Conservation (phyloP, 495 filamentous ascomycete genomes). For the Penicillium verhagenii region DNA sequence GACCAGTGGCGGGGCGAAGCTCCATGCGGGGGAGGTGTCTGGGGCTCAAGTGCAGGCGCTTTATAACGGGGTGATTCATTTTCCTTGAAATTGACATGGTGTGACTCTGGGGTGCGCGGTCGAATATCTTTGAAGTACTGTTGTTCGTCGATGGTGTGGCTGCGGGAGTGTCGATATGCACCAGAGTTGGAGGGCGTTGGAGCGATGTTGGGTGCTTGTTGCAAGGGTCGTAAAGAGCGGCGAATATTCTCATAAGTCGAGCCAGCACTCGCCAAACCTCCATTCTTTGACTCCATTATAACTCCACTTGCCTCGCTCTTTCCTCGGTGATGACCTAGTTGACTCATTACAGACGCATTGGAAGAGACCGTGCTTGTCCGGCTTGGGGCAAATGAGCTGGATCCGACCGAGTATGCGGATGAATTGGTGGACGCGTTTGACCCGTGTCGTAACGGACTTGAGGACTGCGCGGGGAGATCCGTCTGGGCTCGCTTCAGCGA, state of each 20-base stretch:
- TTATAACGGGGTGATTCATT: constrained; percentile 30
- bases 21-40: constrained; percentile 34
- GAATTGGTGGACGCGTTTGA: constrained; percentile 79
- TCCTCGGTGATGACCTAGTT: constrained; percentile 67
- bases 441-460: constrained; percentile 65
- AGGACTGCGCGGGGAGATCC: constrained; percentile 56
- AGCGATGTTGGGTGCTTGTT: constrained; percentile 61
- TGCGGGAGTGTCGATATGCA: constrained; percentile 39
- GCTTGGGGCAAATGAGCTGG: constrained; percentile 63
- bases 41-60: constrained; percentile 21
- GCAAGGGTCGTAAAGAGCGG: constrained; percentile 74
- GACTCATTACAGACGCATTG: constrained; percentile 58
- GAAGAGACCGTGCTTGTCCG: constrained; percentile 79
- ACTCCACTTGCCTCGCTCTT: constrained; percentile 65
- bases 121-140: constrained; percentile 36
- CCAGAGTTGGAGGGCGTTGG: constrained; percentile 31
- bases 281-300: constrained; percentile 26
- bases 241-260: constrained; percentile 68
- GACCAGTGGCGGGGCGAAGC: constrained; percentile 33
- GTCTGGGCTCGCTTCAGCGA: constrained; percentile 63
- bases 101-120: constrained; percentile 33
- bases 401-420: constrained; percentile 70
- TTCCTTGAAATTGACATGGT: constrained; percentile 31
- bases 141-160: constrained; percentile 44
- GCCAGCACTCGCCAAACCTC: constrained; percentile 42